Evolutionary conservation across 75 land plant species (phyloP).

Genomic region (Pseudotsuga menziesii): DNA sequence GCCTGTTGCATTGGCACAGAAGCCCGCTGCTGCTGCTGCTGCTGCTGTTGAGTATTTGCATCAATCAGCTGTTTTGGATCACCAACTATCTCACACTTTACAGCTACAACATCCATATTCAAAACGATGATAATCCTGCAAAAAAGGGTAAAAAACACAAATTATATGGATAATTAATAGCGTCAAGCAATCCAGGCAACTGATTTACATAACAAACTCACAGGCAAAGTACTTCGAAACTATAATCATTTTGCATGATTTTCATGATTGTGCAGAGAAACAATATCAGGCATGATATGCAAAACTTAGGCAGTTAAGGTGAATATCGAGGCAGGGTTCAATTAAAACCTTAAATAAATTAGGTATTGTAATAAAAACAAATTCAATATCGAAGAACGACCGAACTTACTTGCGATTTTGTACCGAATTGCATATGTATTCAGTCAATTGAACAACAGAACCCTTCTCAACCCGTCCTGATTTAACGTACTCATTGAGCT

Average conservation of each 20-base stretch:
- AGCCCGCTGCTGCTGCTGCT: slow-evolving; percentile 10
- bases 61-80: slow-evolving; percentile 42
- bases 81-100: slow-evolving; percentile 58
- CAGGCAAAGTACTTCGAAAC: no score
- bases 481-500: slow-evolving; percentile 63
- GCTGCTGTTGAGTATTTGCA: slow-evolving; percentile 16
- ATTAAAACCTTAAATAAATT: no score
- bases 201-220: no score
- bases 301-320: no score
- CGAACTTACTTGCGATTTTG: slow-evolving; percentile 65
- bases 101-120: slow-evolving; percentile 57
- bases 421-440: slow-evolving; percentile 66
- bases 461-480: slow-evolving; percentile 50
- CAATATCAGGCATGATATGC: no score
- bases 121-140: slow-evolving; percentile 79
- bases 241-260: no score
- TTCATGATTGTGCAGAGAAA: no score
- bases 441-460: slow-evolving; percentile 51
- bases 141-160: background rate
- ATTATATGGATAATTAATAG: no score
- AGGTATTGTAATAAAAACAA: no score
- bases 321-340: no score
- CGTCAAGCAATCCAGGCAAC: no score
- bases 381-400: no score
- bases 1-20: slow-evolving; percentile 15